Base-by-base conservation (phyloP, 2,329 filamentous ascomycete genomes). In the Aureobasidium pullulans region DNA sequence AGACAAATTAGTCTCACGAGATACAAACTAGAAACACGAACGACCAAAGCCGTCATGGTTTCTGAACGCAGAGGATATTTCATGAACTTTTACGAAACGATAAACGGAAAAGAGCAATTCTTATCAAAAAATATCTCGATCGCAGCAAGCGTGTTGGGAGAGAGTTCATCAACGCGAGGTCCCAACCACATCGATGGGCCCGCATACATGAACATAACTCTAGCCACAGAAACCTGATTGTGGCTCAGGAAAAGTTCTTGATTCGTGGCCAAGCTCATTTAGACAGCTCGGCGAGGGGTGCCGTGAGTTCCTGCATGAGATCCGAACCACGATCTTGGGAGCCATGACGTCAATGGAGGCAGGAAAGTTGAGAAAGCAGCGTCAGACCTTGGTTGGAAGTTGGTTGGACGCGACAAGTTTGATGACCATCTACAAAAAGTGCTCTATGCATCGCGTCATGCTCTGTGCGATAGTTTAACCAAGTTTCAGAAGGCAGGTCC, bases 261-360 rank as follows among this genome's bases (percentile, higher is more conserved):
- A 40, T 8, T 8, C 16, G 32, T 23, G 16, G 48, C 13, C 48
- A 39, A 52, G 48, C 13, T 39, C 48, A 39, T 39, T 52, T 52
- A 28, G 36, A n/a, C 8, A 23, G 48, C 34, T 31, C 34, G 36
- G 48, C 36, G 34, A 40, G 19, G 31, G 48, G 36, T 28, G 48
- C 48, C 48, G 48, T 31, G 48, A 40, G 50, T 54, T 54, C 50
- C 50, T 54, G 50, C 50, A 54, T 43, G 23, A 36, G 34, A 36
- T 9, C 8, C 13, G 34, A 13, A 36, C 34, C 34, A 3, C 15
- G 28, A 43, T 54, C 6, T 54, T 43, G 37, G 28, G 16, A 32
- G 37, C 6, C 23, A 34, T 31, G 50, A 34, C 50, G 29, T 54
- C 50, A 54, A 43, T 34, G 29, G 37, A 23, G 36, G 15, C 34